Conservation (phyloP, 345 rosid species). For the Gossypium arboreum region DNA sequence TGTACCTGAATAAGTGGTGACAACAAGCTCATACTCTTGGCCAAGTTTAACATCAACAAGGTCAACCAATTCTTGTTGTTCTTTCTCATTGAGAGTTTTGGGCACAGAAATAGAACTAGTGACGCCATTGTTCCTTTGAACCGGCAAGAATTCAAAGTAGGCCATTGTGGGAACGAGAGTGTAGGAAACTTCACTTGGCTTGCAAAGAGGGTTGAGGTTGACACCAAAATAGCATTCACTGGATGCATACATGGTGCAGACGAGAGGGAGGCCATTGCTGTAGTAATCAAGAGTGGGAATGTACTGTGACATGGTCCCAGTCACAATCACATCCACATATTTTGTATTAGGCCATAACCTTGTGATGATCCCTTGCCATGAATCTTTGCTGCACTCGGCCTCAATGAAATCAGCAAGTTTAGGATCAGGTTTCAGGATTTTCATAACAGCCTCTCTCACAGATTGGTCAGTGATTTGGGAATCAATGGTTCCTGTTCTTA, state of each 20-base stretch:
- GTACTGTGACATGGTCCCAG: conserved; percentile 98
- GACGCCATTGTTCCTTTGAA: conserved; percentile 62
- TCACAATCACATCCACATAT: conserved; percentile 94
- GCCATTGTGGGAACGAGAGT: conserved; percentile 92
- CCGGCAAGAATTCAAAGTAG: conserved; percentile 88
- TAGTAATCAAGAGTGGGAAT: conserved; percentile 90
- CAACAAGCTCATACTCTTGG: conserved; percentile 91
- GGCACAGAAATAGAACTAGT: conserved; percentile 56
- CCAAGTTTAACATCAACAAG: conserved; percentile 94
- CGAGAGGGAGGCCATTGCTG: conserved; percentile 81
- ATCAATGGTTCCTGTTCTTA: conserved; percentile 47
- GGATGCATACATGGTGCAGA: conserved; percentile 96
- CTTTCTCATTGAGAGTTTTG: conserved; percentile 70
- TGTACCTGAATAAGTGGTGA: conserved; percentile 93
- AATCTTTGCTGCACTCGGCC: conserved; percentile 46
- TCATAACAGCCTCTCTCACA: conserved; percentile 51
- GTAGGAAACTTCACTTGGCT: conserved; percentile 85
- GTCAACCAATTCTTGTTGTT: conserved; percentile 77
- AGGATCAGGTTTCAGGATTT: conserved; percentile 60
- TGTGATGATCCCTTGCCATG: conserved; percentile 78
- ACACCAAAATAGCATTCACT: conserved; percentile 96
- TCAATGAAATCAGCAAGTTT: conserved; percentile 56
- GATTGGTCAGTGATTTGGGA: conserved; percentile 52
- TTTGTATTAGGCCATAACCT: conserved; percentile 75
- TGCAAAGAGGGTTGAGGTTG: conserved; percentile 74